phyloP scores from a whole-genome alignment of 805 yeast species.

The Saccharomyces cerevisiae region DNA sequence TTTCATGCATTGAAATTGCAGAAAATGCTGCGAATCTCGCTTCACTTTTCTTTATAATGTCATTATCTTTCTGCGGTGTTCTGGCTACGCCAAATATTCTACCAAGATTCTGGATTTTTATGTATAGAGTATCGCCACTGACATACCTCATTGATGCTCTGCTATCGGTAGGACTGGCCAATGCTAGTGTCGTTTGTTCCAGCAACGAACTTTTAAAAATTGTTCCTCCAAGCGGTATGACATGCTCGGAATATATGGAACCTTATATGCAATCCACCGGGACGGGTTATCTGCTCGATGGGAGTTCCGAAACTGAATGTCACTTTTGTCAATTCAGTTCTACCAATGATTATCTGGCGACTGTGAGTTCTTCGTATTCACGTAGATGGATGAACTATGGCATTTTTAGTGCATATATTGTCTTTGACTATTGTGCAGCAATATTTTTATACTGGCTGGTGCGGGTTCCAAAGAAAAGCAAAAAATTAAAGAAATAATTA shows the following conservation, averaged over 20 bases:
- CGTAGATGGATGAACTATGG: constrained; percentile 50
- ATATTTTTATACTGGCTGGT: constrained; percentile 47
- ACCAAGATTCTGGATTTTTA: constrained; percentile 65
- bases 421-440: constrained; percentile 35
- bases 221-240: constrained; percentile 41
- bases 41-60: constrained; percentile 46
- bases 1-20: constrained; percentile 47
- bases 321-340: constrained; percentile 42
- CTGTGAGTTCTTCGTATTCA: constrained; percentile 31
- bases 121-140: constrained; percentile 63
- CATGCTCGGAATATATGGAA: constrained; percentile 46
- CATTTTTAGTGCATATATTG: constrained; percentile 40
- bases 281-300: constrained; percentile 40
- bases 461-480: constrained; percentile 60
- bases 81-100: constrained; percentile 44
- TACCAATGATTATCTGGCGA: constrained; percentile 48
- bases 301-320: constrained; percentile 42
- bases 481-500: constrained; percentile 15
- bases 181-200: constrained; percentile 38
- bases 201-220: constrained; percentile 37
- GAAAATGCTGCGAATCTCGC: constrained; percentile 54
- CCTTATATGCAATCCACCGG: constrained; percentile 23
- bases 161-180: constrained; percentile 45
- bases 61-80: constrained; percentile 66
- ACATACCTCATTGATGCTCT: constrained; percentile 53